Evolutionary conservation across 1,139 yeast species (phyloP), one percentile per base, ranked within the genome.

Genomic region (Hyphopichia burtonii): DNA sequence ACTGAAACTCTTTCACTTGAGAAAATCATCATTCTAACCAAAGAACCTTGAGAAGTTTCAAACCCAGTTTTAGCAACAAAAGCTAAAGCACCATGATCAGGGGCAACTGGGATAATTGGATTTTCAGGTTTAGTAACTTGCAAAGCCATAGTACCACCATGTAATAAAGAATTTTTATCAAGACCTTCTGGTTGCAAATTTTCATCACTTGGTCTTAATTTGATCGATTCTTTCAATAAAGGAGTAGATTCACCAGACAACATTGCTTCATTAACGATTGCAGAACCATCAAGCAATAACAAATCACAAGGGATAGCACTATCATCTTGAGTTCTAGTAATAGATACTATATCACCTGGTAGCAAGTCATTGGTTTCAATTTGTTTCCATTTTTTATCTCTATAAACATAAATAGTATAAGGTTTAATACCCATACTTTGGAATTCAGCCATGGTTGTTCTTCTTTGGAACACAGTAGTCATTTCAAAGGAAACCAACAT

Each of bases 191-290:
- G 69, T 51, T 86, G 86, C 51, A 90, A 72, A 3, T 52, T 54
- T 39, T 88, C 97, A 19, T 75, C 65, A 22, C 73, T 66, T 23
- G 96, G 96, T 66, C 99, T 87, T 53, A 88, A 78, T 52, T 81
- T 83, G 50, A 91, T 80, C 3, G 96, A 86, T 66, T 93, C 99
- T 62, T 93, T 93, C 59, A 94, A 80, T 53, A 93, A 73, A 9
- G 99, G 99, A 38, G 99, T 93, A 7, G 96, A 88, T 70, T 93
- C 99, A 62, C 99, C 99, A 4, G 96, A 87, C 47, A 91, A 82
- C 98, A 91, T 91, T 28, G 98, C 98, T 71, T 91, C 99, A 59
- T 91, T 91, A 37, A 91, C 95, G 61, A 91, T 91, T 45, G 94
- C 94, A 35, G 95, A 75, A 39, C 98, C 98, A 55, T 85, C 91